These are phyloP conservation scores for Heterobasidion annosum DNA, from an alignment of 1,284 basidiomycete species.

Conservation along the genomic window DNA sequence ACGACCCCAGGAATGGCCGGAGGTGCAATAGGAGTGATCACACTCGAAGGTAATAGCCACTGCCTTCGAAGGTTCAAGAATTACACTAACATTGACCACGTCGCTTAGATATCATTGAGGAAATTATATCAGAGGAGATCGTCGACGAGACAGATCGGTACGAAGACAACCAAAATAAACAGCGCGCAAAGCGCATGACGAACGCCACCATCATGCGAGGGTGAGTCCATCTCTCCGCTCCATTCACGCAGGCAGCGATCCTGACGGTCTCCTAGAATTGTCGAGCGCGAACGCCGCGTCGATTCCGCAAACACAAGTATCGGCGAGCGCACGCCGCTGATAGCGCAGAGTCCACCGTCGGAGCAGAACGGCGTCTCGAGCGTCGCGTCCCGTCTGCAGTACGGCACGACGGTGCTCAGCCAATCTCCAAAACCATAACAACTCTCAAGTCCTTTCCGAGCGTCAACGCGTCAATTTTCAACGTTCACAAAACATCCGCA, in stretches of 20 bases:
- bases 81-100: neutral
- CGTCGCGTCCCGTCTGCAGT: neutral
- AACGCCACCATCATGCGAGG: conserved; percentile 78
- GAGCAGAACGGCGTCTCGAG: neutral
- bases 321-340: conserved; percentile 15
- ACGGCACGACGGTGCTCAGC: neutral
- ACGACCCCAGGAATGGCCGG: conserved; percentile 72
- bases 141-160: conserved; percentile 88
- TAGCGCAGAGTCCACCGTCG: neutral
- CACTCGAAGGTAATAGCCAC: conserved; percentile 53
- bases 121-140: conserved; percentile 85
- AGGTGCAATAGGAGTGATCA: conserved; percentile 79
- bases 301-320: conserved; percentile 7
- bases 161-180: conserved; percentile 77
- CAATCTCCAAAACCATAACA: neutral
- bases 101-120: conserved; percentile 62
- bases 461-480: too few relatives aligned
- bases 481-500: neutral
- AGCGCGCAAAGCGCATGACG: conserved; percentile 58
- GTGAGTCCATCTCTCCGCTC: conserved; percentile 25
- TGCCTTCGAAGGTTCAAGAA: neutral
- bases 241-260: neutral
- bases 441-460: neutral
- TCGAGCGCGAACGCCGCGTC: conserved; percentile 28
- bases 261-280: conserved; percentile 21